phyloP scores from a whole-genome alignment of 257 asterid species.

The Ehretia macrophylla region DNA sequence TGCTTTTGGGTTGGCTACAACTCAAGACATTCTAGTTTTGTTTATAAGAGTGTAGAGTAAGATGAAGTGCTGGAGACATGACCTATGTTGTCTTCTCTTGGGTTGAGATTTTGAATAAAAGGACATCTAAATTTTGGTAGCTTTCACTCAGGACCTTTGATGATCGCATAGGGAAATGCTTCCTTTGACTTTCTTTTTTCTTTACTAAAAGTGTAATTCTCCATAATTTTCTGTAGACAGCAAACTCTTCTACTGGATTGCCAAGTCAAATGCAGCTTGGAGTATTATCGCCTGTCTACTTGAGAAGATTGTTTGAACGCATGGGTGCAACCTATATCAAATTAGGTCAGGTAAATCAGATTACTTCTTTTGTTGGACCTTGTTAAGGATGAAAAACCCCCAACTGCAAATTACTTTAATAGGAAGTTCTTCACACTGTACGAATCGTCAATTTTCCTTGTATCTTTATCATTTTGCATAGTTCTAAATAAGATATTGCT shows the following conservation, averaged over 20 bases:
- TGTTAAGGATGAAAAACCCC: neutral
- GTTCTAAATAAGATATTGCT: too few species aligned
- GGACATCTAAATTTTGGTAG: too few species aligned
- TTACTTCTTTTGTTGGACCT: neutral
- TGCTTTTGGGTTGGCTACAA: too few species aligned
- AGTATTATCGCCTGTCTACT: conserved; percentile 74
- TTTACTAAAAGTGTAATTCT: conserved; percentile 7
- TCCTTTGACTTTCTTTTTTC: conserved; percentile 4
- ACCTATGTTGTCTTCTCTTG: too few species aligned
- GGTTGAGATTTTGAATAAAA: too few species aligned
- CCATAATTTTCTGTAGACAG: conserved; percentile 41
- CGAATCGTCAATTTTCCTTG: neutral
- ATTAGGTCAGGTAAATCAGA: conserved; percentile 77
- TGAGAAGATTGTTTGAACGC: conserved; percentile 90
- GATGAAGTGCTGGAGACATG: too few species aligned
- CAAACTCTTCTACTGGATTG: conserved; percentile 60
- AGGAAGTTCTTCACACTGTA: conserved; percentile 1
- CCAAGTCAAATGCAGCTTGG: conserved; percentile 86
- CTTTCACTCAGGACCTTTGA: too few species aligned
- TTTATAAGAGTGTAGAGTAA: too few species aligned
- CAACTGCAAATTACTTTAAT: neutral
- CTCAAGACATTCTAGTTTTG: too few species aligned
- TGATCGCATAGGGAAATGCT: neutral
- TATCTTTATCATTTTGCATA: neutral
- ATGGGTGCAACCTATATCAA: conserved; percentile 97